Percentiles rank a stretch among this genome's conserved stretches.
phyloP scores from a whole-genome alignment of 768 basidiomycete species.

The Scleroderma citrinum region DNA sequence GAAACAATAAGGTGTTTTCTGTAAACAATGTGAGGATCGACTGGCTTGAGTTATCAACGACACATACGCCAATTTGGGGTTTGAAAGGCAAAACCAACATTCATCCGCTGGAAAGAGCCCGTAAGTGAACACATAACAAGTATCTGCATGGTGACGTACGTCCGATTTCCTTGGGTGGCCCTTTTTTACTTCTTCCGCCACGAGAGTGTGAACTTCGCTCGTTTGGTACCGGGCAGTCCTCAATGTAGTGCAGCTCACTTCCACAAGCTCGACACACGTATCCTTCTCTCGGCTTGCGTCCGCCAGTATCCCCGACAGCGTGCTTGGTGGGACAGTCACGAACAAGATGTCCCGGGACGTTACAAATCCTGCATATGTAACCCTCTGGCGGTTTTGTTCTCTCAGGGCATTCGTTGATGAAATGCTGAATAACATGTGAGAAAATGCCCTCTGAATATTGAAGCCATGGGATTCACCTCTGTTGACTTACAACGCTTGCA shows the following conservation, averaged over 20 bases:
- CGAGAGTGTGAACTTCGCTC: slow-evolving; percentile 32
- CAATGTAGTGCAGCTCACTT: slow-evolving; percentile 77
- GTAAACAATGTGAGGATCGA: slow-evolving; percentile 5
- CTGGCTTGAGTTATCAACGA: background rate
- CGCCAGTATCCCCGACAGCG: slow-evolving; percentile 76
- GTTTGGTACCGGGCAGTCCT: slow-evolving; percentile 77
- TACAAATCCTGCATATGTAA: slow-evolving; percentile 85
- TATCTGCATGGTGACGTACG: slow-evolving; percentile 46
- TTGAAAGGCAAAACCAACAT: slow-evolving; percentile 98
- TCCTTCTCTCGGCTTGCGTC: slow-evolving; percentile 73
- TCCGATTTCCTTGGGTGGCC: slow-evolving; percentile 70
- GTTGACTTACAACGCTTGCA: slow-evolving; percentile 72
- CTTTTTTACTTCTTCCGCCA: slow-evolving; percentile 31
- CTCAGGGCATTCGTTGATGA: slow-evolving; percentile 71
- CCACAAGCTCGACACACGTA: slow-evolving; percentile 93
- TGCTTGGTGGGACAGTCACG: slow-evolving; percentile 84
- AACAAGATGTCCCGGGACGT: slow-evolving; percentile 80
- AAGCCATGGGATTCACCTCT: slow-evolving; percentile 42
- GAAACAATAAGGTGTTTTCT: slow-evolving; percentile 95
- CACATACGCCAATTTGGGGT: slow-evolving; percentile 80
- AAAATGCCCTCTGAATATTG: background rate
- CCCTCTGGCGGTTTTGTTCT: slow-evolving; percentile 71
- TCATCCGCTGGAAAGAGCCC: slow-evolving; percentile 59
- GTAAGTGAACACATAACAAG: background rate
- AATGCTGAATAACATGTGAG: slow-evolving; percentile 46